These are phyloP conservation scores for Annona cherimola DNA, from an alignment of 164 flowering plant genomes.

Conservation along the genomic window DNA sequence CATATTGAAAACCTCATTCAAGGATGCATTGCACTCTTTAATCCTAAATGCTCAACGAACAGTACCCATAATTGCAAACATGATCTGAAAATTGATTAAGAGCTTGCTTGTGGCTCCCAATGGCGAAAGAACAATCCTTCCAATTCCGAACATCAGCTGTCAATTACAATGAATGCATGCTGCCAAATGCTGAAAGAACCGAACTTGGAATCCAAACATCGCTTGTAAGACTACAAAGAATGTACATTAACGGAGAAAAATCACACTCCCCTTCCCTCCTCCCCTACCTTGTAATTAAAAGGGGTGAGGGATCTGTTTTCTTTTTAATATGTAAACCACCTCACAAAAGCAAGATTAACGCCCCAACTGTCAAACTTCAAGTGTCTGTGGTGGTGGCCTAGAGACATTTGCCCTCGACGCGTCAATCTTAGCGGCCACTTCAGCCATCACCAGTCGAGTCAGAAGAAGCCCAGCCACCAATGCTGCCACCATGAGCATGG, in stretches of 20 bases:
- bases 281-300: background rate
- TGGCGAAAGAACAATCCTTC: too few species aligned
- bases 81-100: too few species aligned
- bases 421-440: slow-evolving; percentile 51
- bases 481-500: slow-evolving; percentile 68
- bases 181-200: too few species aligned
- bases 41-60: too few species aligned
- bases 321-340: background rate
- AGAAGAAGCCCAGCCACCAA: slow-evolving; percentile 61
- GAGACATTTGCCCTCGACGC: slow-evolving; percentile 18
- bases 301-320: background rate
- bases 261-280: background rate
- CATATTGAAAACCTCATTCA: too few species aligned
- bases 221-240: background rate
- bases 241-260: background rate
- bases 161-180: too few species aligned
- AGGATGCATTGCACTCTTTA: too few species aligned
- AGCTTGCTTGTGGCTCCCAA: too few species aligned
- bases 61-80: too few species aligned
- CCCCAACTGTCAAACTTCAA: background rate
- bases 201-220: too few species aligned
- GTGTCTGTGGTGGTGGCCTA: background rate
- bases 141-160: too few species aligned
- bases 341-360: background rate
- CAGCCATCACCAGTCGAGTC: slow-evolving; percentile 55